phyloP scores from a whole-genome alignment of 2,329 filamentous ascomycete species.

The Aspergillus jensenii region DNA sequence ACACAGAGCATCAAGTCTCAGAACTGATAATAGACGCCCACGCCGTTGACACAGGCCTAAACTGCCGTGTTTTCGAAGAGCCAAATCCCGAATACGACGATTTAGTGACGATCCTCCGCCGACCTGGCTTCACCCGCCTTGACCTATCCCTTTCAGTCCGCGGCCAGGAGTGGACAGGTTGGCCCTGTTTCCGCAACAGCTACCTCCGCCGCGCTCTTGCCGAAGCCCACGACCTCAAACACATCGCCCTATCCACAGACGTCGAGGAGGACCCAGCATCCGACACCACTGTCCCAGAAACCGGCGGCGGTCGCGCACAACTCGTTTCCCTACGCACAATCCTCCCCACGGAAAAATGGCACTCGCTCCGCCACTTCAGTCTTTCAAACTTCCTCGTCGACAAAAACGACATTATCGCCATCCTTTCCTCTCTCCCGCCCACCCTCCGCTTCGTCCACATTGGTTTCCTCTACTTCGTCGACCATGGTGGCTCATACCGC shows the following conservation, averaged over 20 bases:
- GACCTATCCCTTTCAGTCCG: not conserved
- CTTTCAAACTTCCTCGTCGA: conserved; percentile 27
- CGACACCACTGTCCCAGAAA: conserved; percentile 7
- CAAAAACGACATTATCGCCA: conserved; percentile 25
- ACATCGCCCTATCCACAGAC: no score
- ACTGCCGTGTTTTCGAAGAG: conserved; percentile 30
- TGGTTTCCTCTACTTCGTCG: conserved; percentile 17
- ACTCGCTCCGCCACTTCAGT: conserved; percentile 30
- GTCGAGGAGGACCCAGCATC: no score
- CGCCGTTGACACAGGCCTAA: conserved; percentile 31
- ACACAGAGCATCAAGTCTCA: conserved; percentile 26
- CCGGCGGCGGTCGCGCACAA: not conserved
- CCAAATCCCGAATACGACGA: conserved; percentile 25
- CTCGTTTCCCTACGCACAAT: conserved; percentile 24
- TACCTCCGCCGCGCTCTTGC: no score
- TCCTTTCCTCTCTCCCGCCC: conserved; percentile 28
- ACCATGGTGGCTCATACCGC: conserved; percentile 8
- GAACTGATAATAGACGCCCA: conserved; percentile 38
- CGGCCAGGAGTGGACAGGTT: not conserved
- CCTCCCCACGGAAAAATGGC: conserved; percentile 31
- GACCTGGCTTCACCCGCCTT: not conserved
- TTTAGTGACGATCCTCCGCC: conserved; percentile 16
- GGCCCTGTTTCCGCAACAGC: not conserved
- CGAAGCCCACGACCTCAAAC: no score
- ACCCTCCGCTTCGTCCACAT: conserved; percentile 35